Base-by-base conservation (phyloP, 164 flowering plant genomes). In the Echeveria elegans region DNA sequence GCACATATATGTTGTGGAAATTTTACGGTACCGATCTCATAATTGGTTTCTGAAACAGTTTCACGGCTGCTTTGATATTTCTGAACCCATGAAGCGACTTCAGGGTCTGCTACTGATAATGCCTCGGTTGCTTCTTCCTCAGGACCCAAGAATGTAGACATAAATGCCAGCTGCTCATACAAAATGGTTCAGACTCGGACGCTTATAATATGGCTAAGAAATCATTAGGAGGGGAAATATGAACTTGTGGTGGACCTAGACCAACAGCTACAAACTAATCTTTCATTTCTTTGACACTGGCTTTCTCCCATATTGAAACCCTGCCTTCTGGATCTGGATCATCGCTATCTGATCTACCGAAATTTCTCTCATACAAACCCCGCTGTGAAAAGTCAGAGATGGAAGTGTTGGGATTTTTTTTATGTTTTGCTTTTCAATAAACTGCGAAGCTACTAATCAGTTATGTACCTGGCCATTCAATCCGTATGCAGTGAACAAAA, bases 121-220 rank as follows among this genome's bases (percentile, higher is more conserved):
- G 77, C 75, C 78, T 90, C 97, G 4, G 84, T 86, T 67, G 91
- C 93, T 8, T 64, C 32, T 74, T 90, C 97, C 80, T 90, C 97
- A 30, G 96, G 98, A 74, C 97, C 97, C 70, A 90, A 77, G 76
- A 94, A 94, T 70, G 95, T 88, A 72, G 98, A 89, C 95, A 94
- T 80, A 6, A n/a, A n/a, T n/a, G n/a, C n/a, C n/a, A n/a, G n/a
- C n/a, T n/a, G n/a, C n/a, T n/a, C n/a, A n/a, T n/a, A n/a, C n/a
- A n/a, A n/a, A n/a, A n/a, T n/a, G n/a, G n/a, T n/a, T n/a, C n/a
- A n/a, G n/a, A n/a, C n/a, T n/a, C n/a, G n/a, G n/a, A n/a, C n/a
- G n/a, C n/a, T n/a, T n/a, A n/a, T n/a, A n/a, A n/a, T n/a, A n/a
- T n/a, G n/a, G n/a, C n/a, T n/a, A n/a, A n/a, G n/a, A n/a, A n/a